phyloP scores from a whole-genome alignment of 768 basidiomycete genomes.

The Dentipellis fragilis region DNA sequence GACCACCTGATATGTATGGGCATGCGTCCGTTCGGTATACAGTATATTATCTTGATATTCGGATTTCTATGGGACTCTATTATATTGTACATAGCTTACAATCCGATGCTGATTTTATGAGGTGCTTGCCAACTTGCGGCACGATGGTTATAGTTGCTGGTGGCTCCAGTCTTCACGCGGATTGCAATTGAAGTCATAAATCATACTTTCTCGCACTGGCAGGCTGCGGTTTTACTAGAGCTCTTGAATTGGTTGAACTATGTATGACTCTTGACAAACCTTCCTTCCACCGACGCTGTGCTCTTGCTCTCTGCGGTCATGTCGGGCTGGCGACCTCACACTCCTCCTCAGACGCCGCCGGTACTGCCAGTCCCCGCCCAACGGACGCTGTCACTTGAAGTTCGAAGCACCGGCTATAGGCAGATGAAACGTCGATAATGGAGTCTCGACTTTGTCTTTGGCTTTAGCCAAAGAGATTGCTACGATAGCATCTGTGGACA shows the following conservation, averaged over 20 bases:
- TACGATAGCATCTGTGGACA: neutral
- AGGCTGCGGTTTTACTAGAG: too few species aligned
- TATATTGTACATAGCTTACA: neutral
- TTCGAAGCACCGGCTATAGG: too few species aligned
- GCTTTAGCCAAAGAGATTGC: neutral
- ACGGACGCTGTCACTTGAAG: neutral
- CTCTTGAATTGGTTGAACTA: too few species aligned
- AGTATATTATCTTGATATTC: neutral
- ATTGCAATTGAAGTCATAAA: too few species aligned
- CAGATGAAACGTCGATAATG: neutral
- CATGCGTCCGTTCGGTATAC: too few species aligned
- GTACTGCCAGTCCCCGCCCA: neutral
- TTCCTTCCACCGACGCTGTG: neutral
- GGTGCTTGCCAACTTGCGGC: too few species aligned
- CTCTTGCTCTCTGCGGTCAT: neutral
- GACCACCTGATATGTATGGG: constrained; percentile 23
- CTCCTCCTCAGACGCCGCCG: neutral
- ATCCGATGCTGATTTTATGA: neutral
- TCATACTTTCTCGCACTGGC: too few species aligned
- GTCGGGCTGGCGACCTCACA: neutral
- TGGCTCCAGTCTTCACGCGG: too few species aligned
- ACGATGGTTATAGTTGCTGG: too few species aligned
- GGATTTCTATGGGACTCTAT: neutral
- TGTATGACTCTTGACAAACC: too few species aligned
- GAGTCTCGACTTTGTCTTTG: neutral